Evolutionary conservation across 495 filamentous ascomycete species (phyloP), one percentile per base, ranked within the genome.

Genomic region (Daldinia caldariorum): DNA sequence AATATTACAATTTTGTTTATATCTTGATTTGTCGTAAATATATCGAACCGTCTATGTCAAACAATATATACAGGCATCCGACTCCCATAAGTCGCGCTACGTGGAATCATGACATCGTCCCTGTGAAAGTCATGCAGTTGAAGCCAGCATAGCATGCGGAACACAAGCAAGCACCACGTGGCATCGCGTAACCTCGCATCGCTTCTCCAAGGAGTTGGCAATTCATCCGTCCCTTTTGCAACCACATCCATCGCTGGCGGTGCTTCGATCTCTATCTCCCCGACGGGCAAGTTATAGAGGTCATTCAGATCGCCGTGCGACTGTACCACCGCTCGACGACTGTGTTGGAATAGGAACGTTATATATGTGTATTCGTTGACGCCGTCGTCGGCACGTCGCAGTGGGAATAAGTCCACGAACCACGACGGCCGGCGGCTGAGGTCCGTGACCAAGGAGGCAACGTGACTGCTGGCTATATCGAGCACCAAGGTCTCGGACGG

Each of bases 101-200:
- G 80, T n/a, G 82, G 69, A 7, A 83, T 76, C 75, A 82, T 81
- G 10, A 81, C 75, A 43, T 86, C 84, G 37, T 78, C 73, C 29
- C 79, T 80, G 69, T 85, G 72, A 41, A 86, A 86, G 69, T 85
- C 82, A 60, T 86, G 83, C 66, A 85, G 68, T 60, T 81, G 67
- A 6, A 86, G 67, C 84, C 84, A 85, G 70, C 82, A 85, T 35
- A 86, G 69, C 84, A 85, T 86, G 6, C 84, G 75, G 58, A 84
- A 82, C 0, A 84, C 75, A n/a, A 85, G 72, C 13, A 78, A 76
- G 55, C 81, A 81, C 83, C 83, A 85, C 35, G 83, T 80, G 3
- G 72, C 75, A 57, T 80, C 74, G 16, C 67, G 67, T 2, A 38
- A 8, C 18, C 63, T 43, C 0, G 63, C 43, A 6, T 58, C 14